Conservation (phyloP, 2,329 filamentous ascomycete genomes). For the Albifimbria verrucaria region DNA sequence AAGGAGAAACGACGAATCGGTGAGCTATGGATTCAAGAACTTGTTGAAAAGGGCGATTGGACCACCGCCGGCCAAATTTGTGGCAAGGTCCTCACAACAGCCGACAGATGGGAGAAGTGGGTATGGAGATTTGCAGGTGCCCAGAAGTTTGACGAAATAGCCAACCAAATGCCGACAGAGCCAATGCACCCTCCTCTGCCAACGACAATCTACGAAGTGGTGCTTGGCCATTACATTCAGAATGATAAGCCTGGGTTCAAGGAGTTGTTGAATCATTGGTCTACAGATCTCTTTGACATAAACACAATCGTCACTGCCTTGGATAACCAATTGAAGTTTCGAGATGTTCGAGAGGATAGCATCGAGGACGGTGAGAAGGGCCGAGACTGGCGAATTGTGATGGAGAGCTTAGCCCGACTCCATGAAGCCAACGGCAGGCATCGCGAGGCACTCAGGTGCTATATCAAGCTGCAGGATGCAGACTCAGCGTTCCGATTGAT, state of each 20-base stretch:
- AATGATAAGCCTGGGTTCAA: constrained; percentile 72
- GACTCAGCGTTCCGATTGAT: constrained; percentile 86
- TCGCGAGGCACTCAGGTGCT: constrained; percentile 81
- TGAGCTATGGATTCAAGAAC: constrained; percentile 87
- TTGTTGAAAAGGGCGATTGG: constrained; percentile 76
- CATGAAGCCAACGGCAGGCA: constrained; percentile 79
- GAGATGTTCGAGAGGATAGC: constrained; percentile 71
- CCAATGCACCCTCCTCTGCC: constrained; percentile 77
- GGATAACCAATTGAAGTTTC: constrained; percentile 75
- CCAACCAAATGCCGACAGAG: constrained; percentile 73
- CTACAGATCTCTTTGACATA: constrained; percentile 78
- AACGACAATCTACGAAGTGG: constrained; percentile 79
- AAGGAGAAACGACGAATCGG: constrained; percentile 89
- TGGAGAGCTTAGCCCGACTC: constrained; percentile 79
- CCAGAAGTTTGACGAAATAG: constrained; percentile 85
- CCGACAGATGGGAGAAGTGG: constrained; percentile 91
- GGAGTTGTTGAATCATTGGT: constrained; percentile 79
- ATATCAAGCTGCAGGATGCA: constrained; percentile 87
- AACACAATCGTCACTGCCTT: constrained; percentile 72
- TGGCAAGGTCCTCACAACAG: constrained; percentile 75
- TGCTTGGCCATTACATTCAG: constrained; percentile 85
- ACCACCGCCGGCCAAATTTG: constrained; percentile 72
- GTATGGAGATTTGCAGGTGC: constrained; percentile 87
- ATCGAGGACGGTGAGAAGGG: constrained; percentile 70
- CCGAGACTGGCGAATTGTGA: constrained; percentile 85